Evolutionary conservation across 352 stramenopile species (phyloP).

Genomic region (Phytophthora hibernalis): DNA sequence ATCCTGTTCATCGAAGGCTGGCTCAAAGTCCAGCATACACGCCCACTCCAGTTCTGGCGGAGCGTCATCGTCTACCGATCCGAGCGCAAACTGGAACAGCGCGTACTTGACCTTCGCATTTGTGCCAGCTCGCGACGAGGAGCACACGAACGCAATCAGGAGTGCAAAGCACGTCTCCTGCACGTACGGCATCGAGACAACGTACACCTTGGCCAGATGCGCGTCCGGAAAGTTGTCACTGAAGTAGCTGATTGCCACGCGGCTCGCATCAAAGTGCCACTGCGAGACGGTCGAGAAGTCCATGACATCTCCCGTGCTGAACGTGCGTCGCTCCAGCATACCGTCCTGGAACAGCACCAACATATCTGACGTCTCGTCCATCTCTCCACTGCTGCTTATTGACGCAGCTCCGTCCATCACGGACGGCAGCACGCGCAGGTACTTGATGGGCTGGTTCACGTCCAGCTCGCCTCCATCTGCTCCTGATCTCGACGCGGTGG

Average conservation of each 20-base stretch:
- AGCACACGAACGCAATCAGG: slow-evolving; percentile 76
- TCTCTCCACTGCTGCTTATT: slow-evolving; percentile 27
- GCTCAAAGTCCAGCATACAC: slow-evolving; percentile 75
- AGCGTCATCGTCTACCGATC: slow-evolving; percentile 31
- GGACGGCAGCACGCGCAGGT: slow-evolving; percentile 56
- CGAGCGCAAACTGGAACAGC: slow-evolving; percentile 71
- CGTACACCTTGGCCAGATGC: slow-evolving; percentile 66
- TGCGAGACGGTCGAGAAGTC: slow-evolving; percentile 64
- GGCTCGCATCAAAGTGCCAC: slow-evolving; percentile 68
- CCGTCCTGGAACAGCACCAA: slow-evolving; percentile 75
- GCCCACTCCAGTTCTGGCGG: slow-evolving; percentile 62
- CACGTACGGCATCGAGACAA: slow-evolving; percentile 77
- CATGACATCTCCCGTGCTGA: slow-evolving; percentile 69
- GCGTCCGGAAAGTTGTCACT: slow-evolving; percentile 67
- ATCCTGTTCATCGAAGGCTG: slow-evolving; percentile 50
- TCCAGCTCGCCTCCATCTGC: slow-evolving; percentile 45
- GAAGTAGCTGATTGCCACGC: slow-evolving; percentile 74
- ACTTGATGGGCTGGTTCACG: slow-evolving; percentile 61
- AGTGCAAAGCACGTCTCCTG: slow-evolving; percentile 62
- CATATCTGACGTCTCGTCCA: slow-evolving; percentile 61
- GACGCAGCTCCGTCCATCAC: slow-evolving; percentile 18
- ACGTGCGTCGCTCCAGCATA: slow-evolving; percentile 71
- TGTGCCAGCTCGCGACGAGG: slow-evolving; percentile 42
- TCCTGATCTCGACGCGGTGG: slow-evolving; percentile 37
- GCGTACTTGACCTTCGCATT: slow-evolving; percentile 69